These are phyloP conservation scores for Candida smagusa DNA, from an alignment of 1,139 yeast genomes.

Conservation along the genomic window DNA sequence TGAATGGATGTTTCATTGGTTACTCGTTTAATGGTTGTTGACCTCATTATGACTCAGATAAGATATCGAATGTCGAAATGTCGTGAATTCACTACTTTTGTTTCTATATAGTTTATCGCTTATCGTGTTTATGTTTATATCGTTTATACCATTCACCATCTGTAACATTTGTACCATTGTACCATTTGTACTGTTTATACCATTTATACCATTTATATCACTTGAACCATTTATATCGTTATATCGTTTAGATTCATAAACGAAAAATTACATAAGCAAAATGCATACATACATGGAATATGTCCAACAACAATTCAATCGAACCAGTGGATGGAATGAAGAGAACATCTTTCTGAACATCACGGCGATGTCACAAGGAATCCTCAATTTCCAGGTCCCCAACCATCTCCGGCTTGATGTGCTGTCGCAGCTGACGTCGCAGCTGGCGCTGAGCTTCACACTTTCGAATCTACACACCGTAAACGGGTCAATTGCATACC, in stretches of 20 bases:
- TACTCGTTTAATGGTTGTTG: constrained; percentile 60
- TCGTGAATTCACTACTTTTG: background rate
- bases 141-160: no score
- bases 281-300: constrained; percentile 89
- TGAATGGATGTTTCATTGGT: constrained; percentile 95
- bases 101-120: no score
- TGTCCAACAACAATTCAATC: constrained; percentile 67
- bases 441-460: constrained; percentile 73
- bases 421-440: constrained; percentile 67
- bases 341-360: constrained; percentile 75
- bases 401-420: constrained; percentile 63
- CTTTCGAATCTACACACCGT: constrained; percentile 66
- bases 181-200: no score
- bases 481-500: constrained; percentile 80
- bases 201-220: no score
- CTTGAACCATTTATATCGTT: no score
- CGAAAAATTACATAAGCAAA: background rate
- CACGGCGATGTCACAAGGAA: constrained; percentile 63
- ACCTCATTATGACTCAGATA: constrained; percentile 9
- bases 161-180: no score
- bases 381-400: constrained; percentile 77
- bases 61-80: background rate
- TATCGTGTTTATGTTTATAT: no score
- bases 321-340: constrained; percentile 70
- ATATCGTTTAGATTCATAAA: no score